These are phyloP conservation scores for Haematococcus sp. DNA, from an alignment of 139 green algal genomes.

Conservation along the genomic window DNA sequence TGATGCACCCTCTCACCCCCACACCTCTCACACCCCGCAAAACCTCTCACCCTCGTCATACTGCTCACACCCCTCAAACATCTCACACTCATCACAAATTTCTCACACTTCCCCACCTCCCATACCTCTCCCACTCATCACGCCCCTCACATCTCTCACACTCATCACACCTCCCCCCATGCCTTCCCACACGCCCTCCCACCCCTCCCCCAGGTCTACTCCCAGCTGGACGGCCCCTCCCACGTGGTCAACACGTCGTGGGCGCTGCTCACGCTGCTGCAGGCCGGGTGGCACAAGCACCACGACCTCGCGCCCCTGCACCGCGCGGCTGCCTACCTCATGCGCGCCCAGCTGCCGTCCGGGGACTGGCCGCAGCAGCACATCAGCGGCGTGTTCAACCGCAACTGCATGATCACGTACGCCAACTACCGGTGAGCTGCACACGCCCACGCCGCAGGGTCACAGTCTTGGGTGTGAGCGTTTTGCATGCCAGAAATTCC, in stretches of 20 bases:
- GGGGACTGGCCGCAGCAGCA: slow-evolving; percentile 98
- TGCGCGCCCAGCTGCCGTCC: slow-evolving; percentile 56
- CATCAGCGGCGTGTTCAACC: slow-evolving; percentile 99
- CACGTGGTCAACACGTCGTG: slow-evolving; percentile 97
- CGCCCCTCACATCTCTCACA: too few species aligned
- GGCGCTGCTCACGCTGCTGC: slow-evolving; percentile 90
- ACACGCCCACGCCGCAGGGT: too few species aligned
- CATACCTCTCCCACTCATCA: too few species aligned
- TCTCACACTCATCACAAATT: too few species aligned
- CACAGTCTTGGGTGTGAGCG: too few species aligned
- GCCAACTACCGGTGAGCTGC: slow-evolving; percentile 85
- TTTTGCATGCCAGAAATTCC: too few species aligned
- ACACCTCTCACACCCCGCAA: too few species aligned
- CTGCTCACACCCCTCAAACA: too few species aligned
- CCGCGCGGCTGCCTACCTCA: slow-evolving; percentile 51
- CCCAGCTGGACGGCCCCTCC: slow-evolving; percentile 68
- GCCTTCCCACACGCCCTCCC: neutral
- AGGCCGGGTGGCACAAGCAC: slow-evolving; percentile 58
- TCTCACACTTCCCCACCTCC: too few species aligned
- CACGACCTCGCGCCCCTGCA: slow-evolving; percentile 65
- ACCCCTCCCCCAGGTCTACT: slow-evolving; percentile 84
- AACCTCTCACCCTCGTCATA: too few species aligned
- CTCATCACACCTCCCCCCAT: too few species aligned
- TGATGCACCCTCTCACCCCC: too few species aligned
- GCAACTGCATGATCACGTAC: slow-evolving; percentile 99